Conservation (phyloP, 352 stramenopile genomes). For the Lagenidium sp. region DNA sequence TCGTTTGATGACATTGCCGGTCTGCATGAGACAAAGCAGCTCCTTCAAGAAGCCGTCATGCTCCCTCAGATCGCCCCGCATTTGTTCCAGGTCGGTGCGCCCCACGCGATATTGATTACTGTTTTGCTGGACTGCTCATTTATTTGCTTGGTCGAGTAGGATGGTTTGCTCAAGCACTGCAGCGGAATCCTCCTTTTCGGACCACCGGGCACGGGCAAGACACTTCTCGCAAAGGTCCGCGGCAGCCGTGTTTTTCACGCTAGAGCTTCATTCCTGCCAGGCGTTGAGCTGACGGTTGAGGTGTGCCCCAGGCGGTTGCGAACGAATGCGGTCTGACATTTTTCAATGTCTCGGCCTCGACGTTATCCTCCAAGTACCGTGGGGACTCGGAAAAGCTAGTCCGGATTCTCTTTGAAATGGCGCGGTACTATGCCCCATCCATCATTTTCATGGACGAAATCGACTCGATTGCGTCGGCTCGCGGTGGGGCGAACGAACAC, state of each 20-base stretch:
- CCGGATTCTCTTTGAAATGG: conserved; percentile 97
- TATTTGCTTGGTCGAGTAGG: conserved; percentile 14
- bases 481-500: conserved; percentile 71
- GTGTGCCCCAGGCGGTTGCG: conserved; percentile 60
- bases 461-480: conserved; percentile 85
- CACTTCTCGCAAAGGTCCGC: conserved; percentile 66
- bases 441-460: conserved; percentile 99
- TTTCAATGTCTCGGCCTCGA: conserved; percentile 95
- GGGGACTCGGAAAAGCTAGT: conserved; percentile 95
- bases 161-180: conserved; percentile 70
- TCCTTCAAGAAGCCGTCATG: conserved; percentile 82
- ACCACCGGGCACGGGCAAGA: conserved; percentile 87
- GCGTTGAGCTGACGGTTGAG: neutral
- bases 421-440: conserved; percentile 94
- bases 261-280: neutral
- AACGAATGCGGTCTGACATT: conserved; percentile 96
- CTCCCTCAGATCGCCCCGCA: conserved; percentile 77
- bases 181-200: conserved; percentile 84
- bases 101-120: too few species aligned
- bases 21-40: conserved; percentile 72
- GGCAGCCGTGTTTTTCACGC: neutral
- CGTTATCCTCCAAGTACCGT: conserved; percentile 90
- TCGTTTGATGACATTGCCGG: conserved; percentile 74
- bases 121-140: neutral
- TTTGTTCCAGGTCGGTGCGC: conserved; percentile 54